phyloP scores from a whole-genome alignment of 352 stramenopile species.

The Pythium dissotocum region DNA sequence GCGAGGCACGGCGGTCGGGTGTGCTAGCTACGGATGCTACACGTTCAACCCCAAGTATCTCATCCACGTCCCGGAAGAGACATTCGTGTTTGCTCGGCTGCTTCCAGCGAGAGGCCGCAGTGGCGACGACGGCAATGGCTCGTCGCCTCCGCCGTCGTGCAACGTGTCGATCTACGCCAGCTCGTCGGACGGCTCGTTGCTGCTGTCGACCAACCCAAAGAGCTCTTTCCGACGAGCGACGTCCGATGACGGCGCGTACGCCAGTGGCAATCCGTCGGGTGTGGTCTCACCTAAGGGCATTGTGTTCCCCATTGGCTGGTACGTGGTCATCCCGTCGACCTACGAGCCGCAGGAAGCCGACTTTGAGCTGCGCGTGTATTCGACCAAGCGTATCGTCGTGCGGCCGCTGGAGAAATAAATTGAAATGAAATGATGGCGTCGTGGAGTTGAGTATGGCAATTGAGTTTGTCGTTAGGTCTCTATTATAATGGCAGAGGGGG shows the following conservation, averaged over 20 bases:
- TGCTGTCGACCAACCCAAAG: conserved; percentile 65
- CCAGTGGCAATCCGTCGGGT: conserved; percentile 50
- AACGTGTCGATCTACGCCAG: conserved; percentile 79
- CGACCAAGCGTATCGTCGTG: conserved; percentile 44
- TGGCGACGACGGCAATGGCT: conserved; percentile 19
- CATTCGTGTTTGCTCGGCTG: conserved; percentile 56
- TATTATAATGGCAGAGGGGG: conserved; percentile 1
- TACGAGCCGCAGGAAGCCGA: conserved; percentile 59
- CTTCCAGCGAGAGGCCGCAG: conserved; percentile 31
- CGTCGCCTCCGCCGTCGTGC: conserved; percentile 38
- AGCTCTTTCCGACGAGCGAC: conserved; percentile 50
- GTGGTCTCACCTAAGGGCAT: conserved; percentile 42
- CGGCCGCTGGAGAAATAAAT: conserved; percentile 21
- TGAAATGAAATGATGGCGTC: not conserved
- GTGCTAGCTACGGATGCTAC: conserved; percentile 81
- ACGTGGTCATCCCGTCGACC: conserved; percentile 75
- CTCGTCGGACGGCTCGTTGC: conserved; percentile 49
- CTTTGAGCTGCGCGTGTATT: conserved; percentile 64
- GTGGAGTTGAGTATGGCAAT: not conserved
- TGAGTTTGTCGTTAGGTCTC: not conserved
- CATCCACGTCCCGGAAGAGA: conserved; percentile 53
- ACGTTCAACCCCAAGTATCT: conserved; percentile 84
- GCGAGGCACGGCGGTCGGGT: conserved; percentile 64
- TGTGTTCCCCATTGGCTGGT: conserved; percentile 54
- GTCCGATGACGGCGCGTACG: conserved; percentile 59